Conservation (phyloP, 768 basidiomycete species). For the Mycena galopus region DNA sequence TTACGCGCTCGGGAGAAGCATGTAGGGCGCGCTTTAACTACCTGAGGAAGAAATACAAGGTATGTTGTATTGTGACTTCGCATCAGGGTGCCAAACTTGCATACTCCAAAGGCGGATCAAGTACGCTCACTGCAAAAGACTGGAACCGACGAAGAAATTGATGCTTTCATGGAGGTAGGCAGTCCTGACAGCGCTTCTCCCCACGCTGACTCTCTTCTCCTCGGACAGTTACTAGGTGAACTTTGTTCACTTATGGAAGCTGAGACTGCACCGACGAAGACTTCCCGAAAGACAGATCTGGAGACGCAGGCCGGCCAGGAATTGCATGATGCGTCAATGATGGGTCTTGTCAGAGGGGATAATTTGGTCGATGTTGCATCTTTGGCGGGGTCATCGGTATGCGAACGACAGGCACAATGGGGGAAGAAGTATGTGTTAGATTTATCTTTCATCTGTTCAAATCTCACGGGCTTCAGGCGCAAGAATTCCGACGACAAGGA, state of each 20-base stretch:
- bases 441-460: too few species aligned
- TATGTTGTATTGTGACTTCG: not conserved
- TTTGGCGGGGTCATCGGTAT: not conserved
- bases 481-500: not conserved
- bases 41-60: slow-evolving; percentile 3
- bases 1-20: not conserved
- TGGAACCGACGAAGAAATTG: not conserved
- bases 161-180: not conserved
- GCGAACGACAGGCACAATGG: not conserved
- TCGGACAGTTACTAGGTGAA: not conserved
- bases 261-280: not conserved
- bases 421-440: not conserved
- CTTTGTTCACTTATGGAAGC: not conserved
- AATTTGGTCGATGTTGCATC: not conserved
- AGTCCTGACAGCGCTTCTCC: not conserved
- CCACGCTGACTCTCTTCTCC: not conserved
- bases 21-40: not conserved
- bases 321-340: not conserved
- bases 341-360: not conserved
- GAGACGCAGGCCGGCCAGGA: not conserved
- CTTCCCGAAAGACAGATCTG: not conserved
- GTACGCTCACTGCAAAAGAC: not conserved
- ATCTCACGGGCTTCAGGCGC: not conserved
- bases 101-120: not conserved
- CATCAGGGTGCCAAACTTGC: not conserved